Evolutionary conservation across 1,139 yeast species (phyloP).

Genomic region (Candida sanyaensis): DNA sequence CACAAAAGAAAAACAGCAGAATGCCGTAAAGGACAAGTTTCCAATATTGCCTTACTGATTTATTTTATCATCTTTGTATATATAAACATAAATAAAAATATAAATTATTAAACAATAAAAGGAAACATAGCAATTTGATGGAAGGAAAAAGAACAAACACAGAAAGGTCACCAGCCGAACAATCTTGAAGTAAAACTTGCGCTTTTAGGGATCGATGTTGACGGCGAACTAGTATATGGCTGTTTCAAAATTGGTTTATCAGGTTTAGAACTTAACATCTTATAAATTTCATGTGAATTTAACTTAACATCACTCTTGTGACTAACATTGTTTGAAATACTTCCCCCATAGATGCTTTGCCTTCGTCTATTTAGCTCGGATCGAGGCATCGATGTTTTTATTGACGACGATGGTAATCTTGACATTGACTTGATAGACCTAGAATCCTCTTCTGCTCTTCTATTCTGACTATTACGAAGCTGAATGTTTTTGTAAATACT

Average conservation of each 20-base stretch:
- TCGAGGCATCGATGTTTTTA: slow-evolving; percentile 11
- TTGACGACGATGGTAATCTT: slow-evolving; percentile 18
- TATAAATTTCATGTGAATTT: slow-evolving; percentile 26
- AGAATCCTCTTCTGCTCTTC: slow-evolving; percentile 17
- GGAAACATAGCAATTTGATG: neutral
- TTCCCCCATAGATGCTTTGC: slow-evolving; percentile 6
- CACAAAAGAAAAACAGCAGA: neutral
- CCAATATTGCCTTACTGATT: neutral
- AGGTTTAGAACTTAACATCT: slow-evolving; percentile 19
- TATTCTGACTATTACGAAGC: neutral
- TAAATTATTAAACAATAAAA: slow-evolving; percentile 1
- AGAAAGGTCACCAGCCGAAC: slow-evolving; percentile 35
- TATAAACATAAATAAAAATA: slow-evolving; percentile 1
- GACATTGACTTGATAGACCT: slow-evolving; percentile 18
- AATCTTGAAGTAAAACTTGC: slow-evolving; percentile 26
- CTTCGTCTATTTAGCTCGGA: slow-evolving; percentile 9
- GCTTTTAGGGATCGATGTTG: neutral
- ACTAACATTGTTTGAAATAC: neutral
- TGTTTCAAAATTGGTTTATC: slow-evolving; percentile 5
- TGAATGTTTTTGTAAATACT: slow-evolving; percentile 2
- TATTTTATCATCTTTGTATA: slow-evolving; percentile 7
- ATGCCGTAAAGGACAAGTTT: neutral
- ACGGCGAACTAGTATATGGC: slow-evolving; percentile 1
- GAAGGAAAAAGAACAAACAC: neutral
- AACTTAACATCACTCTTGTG: slow-evolving; percentile 14